These are phyloP conservation scores for Arxiozyma heterogenica DNA, from an alignment of 1,139 yeast genomes.

Conservation along the genomic window DNA sequence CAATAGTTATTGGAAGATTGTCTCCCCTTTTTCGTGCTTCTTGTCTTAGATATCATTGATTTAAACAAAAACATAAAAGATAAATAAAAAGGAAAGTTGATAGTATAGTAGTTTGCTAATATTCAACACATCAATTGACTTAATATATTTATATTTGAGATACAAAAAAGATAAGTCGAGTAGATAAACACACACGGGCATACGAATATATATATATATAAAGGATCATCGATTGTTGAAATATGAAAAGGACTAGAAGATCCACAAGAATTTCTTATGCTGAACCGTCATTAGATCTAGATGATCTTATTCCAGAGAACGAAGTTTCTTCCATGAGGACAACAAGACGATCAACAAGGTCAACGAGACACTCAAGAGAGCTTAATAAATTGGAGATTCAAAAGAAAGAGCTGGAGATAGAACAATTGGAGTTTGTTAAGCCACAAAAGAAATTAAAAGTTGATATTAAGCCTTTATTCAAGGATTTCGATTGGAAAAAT, in stretches of 20 bases:
- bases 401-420: background rate
- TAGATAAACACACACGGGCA: no score
- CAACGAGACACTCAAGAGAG: background rate
- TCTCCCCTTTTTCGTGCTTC: no score
- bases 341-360: background rate
- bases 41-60: no score
- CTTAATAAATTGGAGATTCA: background rate
- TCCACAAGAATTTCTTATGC: slow-evolving; percentile 2
- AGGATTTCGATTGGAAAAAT: slow-evolving; percentile 19
- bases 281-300: background rate
- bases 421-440: background rate
- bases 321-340: background rate
- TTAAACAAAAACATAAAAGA: no score
- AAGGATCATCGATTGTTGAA: background rate
- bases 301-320: background rate
- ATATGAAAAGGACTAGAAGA: slow-evolving; percentile 4
- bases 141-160: no score
- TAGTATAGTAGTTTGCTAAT: no score
- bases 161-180: background rate
- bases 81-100: no score
- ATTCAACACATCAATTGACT: no score
- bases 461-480: background rate
- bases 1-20: no score
- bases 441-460: background rate
- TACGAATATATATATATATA: background rate